Base-by-base conservation (phyloP, 306 rosid genomes). In the Fagus sylvatica region DNA sequence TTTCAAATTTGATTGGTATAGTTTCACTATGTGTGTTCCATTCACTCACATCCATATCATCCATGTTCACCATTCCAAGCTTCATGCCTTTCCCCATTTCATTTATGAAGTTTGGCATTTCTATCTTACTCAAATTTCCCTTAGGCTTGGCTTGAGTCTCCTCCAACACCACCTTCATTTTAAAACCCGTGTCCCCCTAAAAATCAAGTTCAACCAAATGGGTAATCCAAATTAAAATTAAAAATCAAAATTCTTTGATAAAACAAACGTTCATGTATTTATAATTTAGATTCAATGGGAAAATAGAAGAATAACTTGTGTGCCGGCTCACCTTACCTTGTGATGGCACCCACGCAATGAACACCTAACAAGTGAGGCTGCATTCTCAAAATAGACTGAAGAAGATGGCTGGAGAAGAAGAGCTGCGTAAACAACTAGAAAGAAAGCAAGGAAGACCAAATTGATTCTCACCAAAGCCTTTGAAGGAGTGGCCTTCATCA, bases 301-400 rank as follows among this genome's bases (percentile, higher is more conserved):
- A 36, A 30, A 49, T 19, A 12, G 49, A 40, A 19, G 30, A 54
- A 17, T 10, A 66, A 10, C 49, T 13, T 40, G 57, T 40, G 57
- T 51, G 66, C 78, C 74, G 77, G 91, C 98, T 93, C 97, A 95
- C 97, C 98, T 95, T 88, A 91, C 99, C 94, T 95, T 93, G 86
- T 86, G 96, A 87, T 81, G 91, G 81, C 98, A 93, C 78, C 88
- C 94, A 0, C 80, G 84, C 80, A 95, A 71, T 33, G 99, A 93
- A 85, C 97, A 95, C 73, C 88, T 73, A n/a, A 91, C 90, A 42
- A 88, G 79, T 6, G 94, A 87, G 4, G 90, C 91, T 5, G 96
- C 90, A 84, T 90, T 90, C 34, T 88, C 86, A 19, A 87, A 87
- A 80, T 94, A 94, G 60, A 78, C 13, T 0, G 97, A 86, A 40